Base-by-base conservation (phyloP, 106 monocot species). In the Platanthera zijinensis region DNA sequence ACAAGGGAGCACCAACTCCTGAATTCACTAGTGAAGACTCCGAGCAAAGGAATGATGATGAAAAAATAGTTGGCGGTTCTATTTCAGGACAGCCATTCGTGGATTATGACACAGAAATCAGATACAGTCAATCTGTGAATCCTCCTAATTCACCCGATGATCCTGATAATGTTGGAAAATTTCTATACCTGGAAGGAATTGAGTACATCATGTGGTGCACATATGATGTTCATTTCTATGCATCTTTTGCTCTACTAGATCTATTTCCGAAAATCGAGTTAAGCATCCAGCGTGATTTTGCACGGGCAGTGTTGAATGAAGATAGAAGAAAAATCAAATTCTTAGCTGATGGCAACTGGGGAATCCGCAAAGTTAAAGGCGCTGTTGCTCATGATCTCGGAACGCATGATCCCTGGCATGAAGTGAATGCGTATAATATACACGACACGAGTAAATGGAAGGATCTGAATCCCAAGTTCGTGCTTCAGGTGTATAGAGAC, bases 171-270 rank as follows among this genome's bases (percentile, higher is more conserved):
- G 94, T 94, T 19, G 99, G 99, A 8, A 87, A 69, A 76, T 99
- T 99, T 68, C 78, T 99, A 71, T 99, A 99, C 73, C 77, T 99
- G 77, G 99, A 99, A 84, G 99, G 99, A 51, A 79, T 90, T 32
- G 99, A 99, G 74, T 99, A 99, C 77, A 90, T 92, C 67, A 99
- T 99, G 99, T 99, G 99, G 99, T 77, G 78, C 64, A 99, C 94
- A n/a, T 99, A 99, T 78, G 99, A 99, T 80, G 99, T 99, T 28
- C 99, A 99, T 75, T 99, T 99, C 74, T 99, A 99, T 77, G 94
- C 99, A 50, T 99, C 99, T 67, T 94, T 99, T 78, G 94, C 99
- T 50, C 94, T 99, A 51, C 83, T 99, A 11, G 89, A 91, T 72
- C 86, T 99, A 10, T 99, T 99, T 63, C 99, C 99, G 7, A 90